Percentiles rank a stretch among this genome's conserved stretches.
These are phyloP conservation scores for Psilocybe cubensis DNA, from an alignment of 768 basidiomycete genomes.

Conservation along the genomic window DNA sequence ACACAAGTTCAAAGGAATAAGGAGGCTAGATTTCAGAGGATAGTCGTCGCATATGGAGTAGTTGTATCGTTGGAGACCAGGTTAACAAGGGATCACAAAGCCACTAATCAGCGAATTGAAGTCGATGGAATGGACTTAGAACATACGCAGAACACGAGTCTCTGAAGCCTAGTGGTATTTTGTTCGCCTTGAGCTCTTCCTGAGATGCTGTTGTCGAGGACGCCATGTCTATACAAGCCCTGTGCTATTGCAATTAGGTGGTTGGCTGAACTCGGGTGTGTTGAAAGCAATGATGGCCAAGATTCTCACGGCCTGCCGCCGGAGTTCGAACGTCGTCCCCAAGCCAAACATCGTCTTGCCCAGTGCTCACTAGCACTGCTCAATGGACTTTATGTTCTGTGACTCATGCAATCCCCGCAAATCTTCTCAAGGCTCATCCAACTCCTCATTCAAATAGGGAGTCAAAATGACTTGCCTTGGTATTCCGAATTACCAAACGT, in stretches of 20 bases:
- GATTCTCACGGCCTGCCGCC: conserved; percentile 11
- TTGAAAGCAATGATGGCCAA: neutral
- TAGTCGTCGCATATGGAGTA: neutral
- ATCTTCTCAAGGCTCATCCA: too few species aligned
- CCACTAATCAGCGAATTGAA: neutral
- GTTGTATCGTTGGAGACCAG: neutral
- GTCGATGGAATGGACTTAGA: neutral
- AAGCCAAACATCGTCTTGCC: conserved; percentile 7
- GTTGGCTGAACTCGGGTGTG: conserved; percentile 20
- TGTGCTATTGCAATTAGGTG: neutral
- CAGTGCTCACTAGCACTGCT: neutral
- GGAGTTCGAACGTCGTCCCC: neutral
- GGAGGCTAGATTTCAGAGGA: conserved; percentile 50
- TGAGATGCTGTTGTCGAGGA: conserved; percentile 83
- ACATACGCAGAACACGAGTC: conserved; percentile 92
- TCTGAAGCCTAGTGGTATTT: conserved; percentile 82
- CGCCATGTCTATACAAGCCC: conserved; percentile 49
- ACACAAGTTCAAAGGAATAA: conserved; percentile 89
- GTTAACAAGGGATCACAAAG: neutral
- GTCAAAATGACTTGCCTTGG: too few species aligned
- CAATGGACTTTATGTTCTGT: neutral
- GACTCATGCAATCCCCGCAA: too few species aligned
- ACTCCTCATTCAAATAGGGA: too few species aligned
- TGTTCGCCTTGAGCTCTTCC: conserved; percentile 73
- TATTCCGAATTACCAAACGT: too few species aligned